Conservation (phyloP, 2,329 filamentous ascomycete species). For the Stenocarpella maydis region DNA sequence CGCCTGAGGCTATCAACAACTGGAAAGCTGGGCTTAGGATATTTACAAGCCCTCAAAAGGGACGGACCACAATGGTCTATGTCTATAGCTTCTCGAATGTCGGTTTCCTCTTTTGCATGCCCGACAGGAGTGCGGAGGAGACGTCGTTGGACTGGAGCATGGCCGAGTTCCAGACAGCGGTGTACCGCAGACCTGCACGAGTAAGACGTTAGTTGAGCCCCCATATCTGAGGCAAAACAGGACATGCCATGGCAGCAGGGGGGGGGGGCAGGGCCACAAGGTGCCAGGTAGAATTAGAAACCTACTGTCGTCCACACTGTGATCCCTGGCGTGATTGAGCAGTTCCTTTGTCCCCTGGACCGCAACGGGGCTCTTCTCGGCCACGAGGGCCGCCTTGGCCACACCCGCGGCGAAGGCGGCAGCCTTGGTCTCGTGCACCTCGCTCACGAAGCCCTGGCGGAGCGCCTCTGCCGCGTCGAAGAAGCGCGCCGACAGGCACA, state of each 20-base stretch:
- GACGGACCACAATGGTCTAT: not conserved
- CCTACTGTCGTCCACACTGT: conserved; percentile 77
- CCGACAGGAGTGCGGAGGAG: conserved; percentile 75
- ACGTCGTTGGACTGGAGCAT: conserved; percentile 85
- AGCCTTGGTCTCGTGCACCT: conserved; percentile 69
- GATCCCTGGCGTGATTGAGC: conserved; percentile 82
- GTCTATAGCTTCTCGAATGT: conserved; percentile 83
- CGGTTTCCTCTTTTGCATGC: conserved; percentile 79
- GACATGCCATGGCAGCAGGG: not conserved
- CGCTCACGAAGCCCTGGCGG: conserved; percentile 73
- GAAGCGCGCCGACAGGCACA: conserved; percentile 74
- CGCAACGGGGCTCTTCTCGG: conserved; percentile 85
- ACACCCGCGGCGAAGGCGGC: conserved; percentile 69
- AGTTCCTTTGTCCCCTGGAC: conserved; percentile 89
- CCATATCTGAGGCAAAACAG: not conserved
- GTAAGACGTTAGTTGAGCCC: conserved; percentile 20
- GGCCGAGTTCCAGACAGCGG: conserved; percentile 85
- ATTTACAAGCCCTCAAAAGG: not conserved
- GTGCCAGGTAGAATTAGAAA: conserved; percentile 38
- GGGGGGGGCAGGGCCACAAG: not conserved
- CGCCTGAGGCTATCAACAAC: not conserved
- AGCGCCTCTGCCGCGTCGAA: conserved; percentile 76
- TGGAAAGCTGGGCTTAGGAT: not conserved
- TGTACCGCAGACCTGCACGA: conserved; percentile 75
- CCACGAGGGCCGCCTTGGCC: conserved; percentile 70